Percentiles rank a stretch among this genome's conserved stretches.
phyloP scores from a whole-genome alignment of 2,329 filamentous ascomycete genomes.

The Fusarium phyllophilum region DNA sequence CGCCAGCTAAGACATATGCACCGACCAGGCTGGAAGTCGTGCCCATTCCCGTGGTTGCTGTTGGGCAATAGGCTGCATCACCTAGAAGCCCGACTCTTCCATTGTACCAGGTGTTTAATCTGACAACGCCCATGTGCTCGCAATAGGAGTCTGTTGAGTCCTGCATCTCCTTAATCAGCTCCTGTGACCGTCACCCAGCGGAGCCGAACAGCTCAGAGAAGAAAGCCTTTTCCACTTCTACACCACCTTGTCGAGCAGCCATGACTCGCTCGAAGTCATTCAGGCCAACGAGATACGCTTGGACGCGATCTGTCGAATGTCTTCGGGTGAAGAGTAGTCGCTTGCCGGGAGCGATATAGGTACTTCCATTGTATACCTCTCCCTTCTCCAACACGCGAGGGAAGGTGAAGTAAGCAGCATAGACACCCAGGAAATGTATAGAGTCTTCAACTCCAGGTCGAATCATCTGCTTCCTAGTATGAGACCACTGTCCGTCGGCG shows the following conservation, averaged over 20 bases:
- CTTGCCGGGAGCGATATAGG: slow-evolving; percentile 31
- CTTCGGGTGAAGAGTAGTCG: slow-evolving; percentile 43
- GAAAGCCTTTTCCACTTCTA: neutral
- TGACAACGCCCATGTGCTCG: neutral
- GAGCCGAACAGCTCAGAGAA: neutral
- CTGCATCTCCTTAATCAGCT: neutral
- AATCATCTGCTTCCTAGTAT: too few species aligned
- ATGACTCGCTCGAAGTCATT: neutral
- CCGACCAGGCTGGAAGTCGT: slow-evolving; percentile 60
- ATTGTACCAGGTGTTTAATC: slow-evolving; percentile 53
- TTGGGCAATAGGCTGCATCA: slow-evolving; percentile 64
- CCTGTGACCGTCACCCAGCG: neutral
- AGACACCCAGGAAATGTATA: too few species aligned
- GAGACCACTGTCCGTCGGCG: too few species aligned
- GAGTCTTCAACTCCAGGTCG: too few species aligned
- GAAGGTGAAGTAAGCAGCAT: too few species aligned
- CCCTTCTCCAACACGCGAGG: too few species aligned
- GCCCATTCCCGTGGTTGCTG: slow-evolving; percentile 60
- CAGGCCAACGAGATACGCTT: neutral
- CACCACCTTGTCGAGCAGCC: neutral
- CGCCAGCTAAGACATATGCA: slow-evolving; percentile 67
- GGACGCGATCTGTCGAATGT: neutral
- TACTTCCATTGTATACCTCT: neutral
- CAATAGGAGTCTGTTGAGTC: slow-evolving; percentile 58
- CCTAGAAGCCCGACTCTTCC: slow-evolving; percentile 63